Conservation (phyloP, 2,329 filamentous ascomycete genomes). For the Fusarium buharicum region DNA sequence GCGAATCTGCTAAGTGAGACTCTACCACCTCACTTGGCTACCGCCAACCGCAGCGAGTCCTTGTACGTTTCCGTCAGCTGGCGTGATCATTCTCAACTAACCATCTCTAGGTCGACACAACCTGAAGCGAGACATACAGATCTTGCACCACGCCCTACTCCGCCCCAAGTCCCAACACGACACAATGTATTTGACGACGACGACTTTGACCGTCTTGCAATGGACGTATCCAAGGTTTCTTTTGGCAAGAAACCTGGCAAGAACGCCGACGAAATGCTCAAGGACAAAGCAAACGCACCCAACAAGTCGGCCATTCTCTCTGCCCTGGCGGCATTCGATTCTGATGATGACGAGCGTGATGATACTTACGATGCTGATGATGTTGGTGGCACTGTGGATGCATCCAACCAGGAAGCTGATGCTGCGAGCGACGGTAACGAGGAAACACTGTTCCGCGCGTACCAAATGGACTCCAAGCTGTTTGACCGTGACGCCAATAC, state of each 20-base stretch:
- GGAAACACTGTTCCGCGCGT: slow-evolving; percentile 77
- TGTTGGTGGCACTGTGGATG: slow-evolving; percentile 87
- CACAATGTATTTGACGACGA: slow-evolving; percentile 84
- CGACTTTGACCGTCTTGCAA: slow-evolving; percentile 76
- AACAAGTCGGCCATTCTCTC: slow-evolving; percentile 89
- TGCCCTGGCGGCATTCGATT: slow-evolving; percentile 88
- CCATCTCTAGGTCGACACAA: slow-evolving; percentile 46
- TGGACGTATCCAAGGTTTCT: slow-evolving; percentile 75
- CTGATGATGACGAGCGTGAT: slow-evolving; percentile 94
- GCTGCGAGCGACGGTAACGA: slow-evolving; percentile 68
- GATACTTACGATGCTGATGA: slow-evolving; percentile 96
- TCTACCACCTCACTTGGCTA: slow-evolving; percentile 74
- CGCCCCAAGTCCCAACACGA: slow-evolving; percentile 65
- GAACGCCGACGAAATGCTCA: slow-evolving; percentile 78
- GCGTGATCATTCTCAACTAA: slow-evolving; percentile 16
- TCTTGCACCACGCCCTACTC: slow-evolving; percentile 70
- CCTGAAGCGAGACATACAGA: slow-evolving; percentile 46
- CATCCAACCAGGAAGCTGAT: slow-evolving; percentile 66
- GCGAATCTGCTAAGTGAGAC: slow-evolving; percentile 83
- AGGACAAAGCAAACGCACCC: slow-evolving; percentile 70
- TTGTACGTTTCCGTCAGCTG: slow-evolving; percentile 57
- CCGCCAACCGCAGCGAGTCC: slow-evolving; percentile 71
- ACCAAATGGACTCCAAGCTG: slow-evolving; percentile 68
- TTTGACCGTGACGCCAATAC: slow-evolving; percentile 80
- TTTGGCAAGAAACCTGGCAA: slow-evolving; percentile 76